Evolutionary conservation across 176 grass and related monocot species (phyloP).

Genomic region (Musa troglodytarum): DNA sequence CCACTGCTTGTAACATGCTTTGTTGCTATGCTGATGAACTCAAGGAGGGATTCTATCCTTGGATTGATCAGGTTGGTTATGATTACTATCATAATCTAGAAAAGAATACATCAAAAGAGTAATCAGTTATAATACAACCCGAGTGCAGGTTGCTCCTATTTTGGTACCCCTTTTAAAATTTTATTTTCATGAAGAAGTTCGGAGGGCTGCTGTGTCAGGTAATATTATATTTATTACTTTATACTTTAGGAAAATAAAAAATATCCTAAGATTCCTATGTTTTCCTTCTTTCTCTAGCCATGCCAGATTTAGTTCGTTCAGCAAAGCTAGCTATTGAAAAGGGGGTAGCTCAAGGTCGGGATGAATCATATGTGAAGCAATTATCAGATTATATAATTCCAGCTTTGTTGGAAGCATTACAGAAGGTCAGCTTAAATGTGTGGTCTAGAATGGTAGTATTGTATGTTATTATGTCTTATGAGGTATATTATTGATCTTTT

Average conservation of each 20-base stretch:
- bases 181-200: conserved; percentile 98
- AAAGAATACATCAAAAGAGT: neutral
- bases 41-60: conserved; percentile 97
- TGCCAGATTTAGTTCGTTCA: conserved; percentile 87
- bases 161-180: conserved; percentile 95
- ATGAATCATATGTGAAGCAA: conserved; percentile 88
- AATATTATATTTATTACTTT: conserved; percentile 14
- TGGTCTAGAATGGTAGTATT: neutral
- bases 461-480: neutral
- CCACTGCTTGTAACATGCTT: conserved; percentile 99
- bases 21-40: conserved; percentile 99
- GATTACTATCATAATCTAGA: neutral
- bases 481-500: neutral
- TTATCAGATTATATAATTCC: conserved; percentile 97
- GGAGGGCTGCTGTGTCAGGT: conserved; percentile 95
- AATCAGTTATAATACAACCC: conserved; percentile 21
- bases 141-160: conserved; percentile 78
- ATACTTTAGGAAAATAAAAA: neutral
- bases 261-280: neutral
- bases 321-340: conserved; percentile 96
- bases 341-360: conserved; percentile 70
- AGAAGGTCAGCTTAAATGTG: conserved; percentile 44
- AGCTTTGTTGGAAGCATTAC: conserved; percentile 84
- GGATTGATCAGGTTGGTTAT: conserved; percentile 91
- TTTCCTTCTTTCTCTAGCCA: conserved; percentile 43